Percentiles rank a stretch among this genome's conserved stretches.
Conservation (phyloP, 1,139 yeast species). For the Yamadazyma mexicana region DNA sequence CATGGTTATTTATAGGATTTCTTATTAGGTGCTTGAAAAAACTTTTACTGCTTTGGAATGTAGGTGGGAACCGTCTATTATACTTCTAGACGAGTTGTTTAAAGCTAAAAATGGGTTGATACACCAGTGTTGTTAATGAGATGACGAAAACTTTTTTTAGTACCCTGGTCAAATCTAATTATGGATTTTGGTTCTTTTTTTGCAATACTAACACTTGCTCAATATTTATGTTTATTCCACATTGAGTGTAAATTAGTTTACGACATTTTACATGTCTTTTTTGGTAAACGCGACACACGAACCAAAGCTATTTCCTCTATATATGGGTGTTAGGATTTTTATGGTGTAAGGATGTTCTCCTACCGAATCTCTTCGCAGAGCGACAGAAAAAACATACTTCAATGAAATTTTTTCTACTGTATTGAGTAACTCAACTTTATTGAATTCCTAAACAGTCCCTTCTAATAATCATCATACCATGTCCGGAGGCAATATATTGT, state of each 20-base stretch:
- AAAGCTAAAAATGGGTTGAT: neutral
- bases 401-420: conserved; percentile 3
- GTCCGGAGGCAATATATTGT: conserved; percentile 68
- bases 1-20: neutral
- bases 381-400: neutral
- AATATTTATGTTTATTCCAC: neutral
- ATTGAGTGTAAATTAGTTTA: neutral
- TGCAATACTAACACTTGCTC: neutral
- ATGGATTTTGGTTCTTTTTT: neutral
- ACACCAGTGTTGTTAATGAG: no score
- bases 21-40: no score
- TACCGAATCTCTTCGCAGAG: neutral
- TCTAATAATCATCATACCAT: conserved; percentile 27
- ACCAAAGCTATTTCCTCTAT: no score
- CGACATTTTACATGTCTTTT: no score
- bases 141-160: no score
- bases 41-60: no score
- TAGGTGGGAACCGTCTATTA: no score
- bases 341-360: conserved; percentile 1
- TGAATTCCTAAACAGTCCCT: neutral
- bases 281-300: no score
- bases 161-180: neutral
- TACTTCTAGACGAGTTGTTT: no score
- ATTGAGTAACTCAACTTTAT: no score
- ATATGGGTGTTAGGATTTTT: no score